Percentiles rank a stretch among this genome's conserved stretches.
Conservation (phyloP, 129 eudicot genomes). For the Dittrichia graveolens region DNA sequence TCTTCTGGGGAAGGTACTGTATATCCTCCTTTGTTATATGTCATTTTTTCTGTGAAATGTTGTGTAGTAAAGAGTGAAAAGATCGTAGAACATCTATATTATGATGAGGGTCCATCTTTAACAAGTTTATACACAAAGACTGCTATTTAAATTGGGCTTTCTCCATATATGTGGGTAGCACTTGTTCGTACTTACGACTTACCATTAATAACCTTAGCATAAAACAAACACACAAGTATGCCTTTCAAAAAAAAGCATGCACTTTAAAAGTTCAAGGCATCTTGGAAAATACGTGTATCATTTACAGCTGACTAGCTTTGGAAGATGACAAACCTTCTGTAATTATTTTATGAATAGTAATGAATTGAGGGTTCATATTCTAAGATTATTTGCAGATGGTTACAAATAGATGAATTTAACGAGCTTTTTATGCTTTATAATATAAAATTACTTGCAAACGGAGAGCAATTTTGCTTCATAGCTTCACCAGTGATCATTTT, state of each 20-base stretch:
- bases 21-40: neutral
- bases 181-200: neutral
- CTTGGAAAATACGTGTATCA: too few relatives aligned
- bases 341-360: neutral
- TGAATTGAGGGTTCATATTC: neutral
- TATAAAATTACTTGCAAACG: too few relatives aligned
- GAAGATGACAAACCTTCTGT: neutral
- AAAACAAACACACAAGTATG: neutral
- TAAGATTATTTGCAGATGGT: neutral
- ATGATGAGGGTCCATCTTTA: slow-evolving; percentile 2
- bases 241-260: neutral
- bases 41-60: slow-evolving; percentile 4
- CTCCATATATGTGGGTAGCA: neutral
- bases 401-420: neutral
- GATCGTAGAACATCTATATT: neutral
- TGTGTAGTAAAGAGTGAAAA: neutral
- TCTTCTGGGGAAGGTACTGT: slow-evolving; percentile 88
- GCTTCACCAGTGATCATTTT: slow-evolving; percentile 7
- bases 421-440: too few relatives aligned
- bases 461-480: neutral
- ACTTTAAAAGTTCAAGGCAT: too few relatives aligned
- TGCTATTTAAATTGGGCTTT: neutral
- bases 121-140: slow-evolving; percentile 1
- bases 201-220: neutral
- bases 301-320: slow-evolving; percentile 11